These are phyloP conservation scores for Penicillium lividum DNA, from an alignment of 495 filamentous ascomycete species.

Conservation along the genomic window DNA sequence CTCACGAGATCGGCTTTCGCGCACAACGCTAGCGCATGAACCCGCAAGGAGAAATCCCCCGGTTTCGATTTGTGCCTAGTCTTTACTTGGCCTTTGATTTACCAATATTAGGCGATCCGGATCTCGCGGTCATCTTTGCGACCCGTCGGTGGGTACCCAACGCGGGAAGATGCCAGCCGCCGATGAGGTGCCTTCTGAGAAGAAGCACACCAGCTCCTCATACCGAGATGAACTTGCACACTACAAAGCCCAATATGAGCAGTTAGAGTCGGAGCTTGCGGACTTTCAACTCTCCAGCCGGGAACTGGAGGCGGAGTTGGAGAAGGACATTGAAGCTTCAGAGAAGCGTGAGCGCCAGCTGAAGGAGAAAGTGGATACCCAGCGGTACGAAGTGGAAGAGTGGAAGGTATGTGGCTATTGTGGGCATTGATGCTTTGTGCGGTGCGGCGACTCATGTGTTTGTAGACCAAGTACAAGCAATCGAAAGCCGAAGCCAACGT, in stretches of 20 bases:
- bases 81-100: slow-evolving; percentile 12
- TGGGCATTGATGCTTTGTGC: neutral
- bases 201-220: slow-evolving; percentile 56
- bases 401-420: slow-evolving; percentile 73
- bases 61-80: neutral
- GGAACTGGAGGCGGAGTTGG: slow-evolving; percentile 91
- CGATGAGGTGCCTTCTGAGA: slow-evolving; percentile 65
- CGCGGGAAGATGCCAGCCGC: slow-evolving; percentile 52
- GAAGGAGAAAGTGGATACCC: slow-evolving; percentile 78
- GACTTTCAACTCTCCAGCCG: slow-evolving; percentile 94
- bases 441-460: slow-evolving; percentile 7
- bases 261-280: slow-evolving; percentile 84
- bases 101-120: slow-evolving; percentile 13
- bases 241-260: slow-evolving; percentile 95
- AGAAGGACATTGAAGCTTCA: slow-evolving; percentile 93
- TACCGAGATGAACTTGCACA: slow-evolving; percentile 76
- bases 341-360: slow-evolving; percentile 88
- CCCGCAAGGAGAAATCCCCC: neutral
- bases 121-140: slow-evolving; percentile 23
- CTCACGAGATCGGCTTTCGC: slow-evolving; percentile 15
- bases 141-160: slow-evolving; percentile 35
- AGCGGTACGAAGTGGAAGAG: slow-evolving; percentile 90
- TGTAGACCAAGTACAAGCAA: slow-evolving; percentile 92
- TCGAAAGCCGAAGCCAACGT: slow-evolving; percentile 80
- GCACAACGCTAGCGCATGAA: neutral